Conservation (phyloP, 306 rosid species). For the Prosopis cineraria region DNA sequence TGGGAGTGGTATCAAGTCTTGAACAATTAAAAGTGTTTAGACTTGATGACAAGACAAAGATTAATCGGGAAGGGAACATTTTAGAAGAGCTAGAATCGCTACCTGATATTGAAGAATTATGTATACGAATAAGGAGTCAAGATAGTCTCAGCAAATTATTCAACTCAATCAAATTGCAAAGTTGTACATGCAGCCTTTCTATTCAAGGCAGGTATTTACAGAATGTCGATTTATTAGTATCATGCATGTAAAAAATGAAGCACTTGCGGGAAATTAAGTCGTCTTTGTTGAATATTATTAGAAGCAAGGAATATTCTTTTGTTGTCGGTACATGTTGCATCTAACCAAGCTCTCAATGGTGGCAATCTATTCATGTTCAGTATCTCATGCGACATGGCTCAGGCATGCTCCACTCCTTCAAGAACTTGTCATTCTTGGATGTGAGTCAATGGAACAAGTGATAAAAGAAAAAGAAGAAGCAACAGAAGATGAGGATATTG, state of each 20-base stretch:
- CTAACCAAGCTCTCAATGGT: neutral
- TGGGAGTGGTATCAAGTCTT: neutral
- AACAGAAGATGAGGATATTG: neutral
- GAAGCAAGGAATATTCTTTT: neutral
- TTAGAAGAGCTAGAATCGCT: neutral
- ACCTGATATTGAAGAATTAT: neutral
- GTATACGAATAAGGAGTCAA: neutral
- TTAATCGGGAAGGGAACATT: neutral
- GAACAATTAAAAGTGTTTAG: neutral
- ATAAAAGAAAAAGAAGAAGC: neutral
- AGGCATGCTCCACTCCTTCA: constrained; percentile 4
- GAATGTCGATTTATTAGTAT: neutral
- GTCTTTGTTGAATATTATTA: neutral
- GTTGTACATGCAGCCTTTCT: neutral
- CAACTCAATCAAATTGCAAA: neutral
- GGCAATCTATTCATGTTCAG: neutral
- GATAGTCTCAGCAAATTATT: neutral
- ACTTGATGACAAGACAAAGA: neutral
- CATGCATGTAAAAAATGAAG: neutral
- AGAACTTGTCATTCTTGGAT: accelerated
- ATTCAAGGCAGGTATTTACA: neutral
- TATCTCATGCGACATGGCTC: neutral
- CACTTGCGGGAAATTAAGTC: accelerated
- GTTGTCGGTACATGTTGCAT: neutral
- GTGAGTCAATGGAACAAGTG: neutral